Conservation (phyloP, 441 rosid species). For the Croton setiger region DNA sequence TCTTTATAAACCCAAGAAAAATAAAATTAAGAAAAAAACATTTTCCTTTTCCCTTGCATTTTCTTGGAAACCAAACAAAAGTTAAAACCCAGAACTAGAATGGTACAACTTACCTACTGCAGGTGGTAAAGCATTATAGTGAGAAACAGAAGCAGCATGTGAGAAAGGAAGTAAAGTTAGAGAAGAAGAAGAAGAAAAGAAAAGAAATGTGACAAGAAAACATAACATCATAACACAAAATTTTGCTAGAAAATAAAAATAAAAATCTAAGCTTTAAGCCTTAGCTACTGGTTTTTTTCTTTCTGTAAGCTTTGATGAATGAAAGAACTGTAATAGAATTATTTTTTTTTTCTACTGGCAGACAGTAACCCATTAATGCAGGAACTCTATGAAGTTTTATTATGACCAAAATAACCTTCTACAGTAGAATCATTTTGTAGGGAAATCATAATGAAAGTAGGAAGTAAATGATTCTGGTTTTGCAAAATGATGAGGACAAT, state of each 20-base stretch:
- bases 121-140: slow-evolving; percentile 36
- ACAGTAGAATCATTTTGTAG: too few relatives aligned
- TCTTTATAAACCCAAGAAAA: neutral
- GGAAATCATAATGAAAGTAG: neutral
- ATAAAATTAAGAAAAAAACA: neutral
- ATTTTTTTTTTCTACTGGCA: neutral
- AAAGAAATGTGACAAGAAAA: slow-evolving; percentile 22
- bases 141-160: slow-evolving; percentile 43
- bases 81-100: neutral
- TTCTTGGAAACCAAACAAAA: slow-evolving; percentile 28
- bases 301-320: neutral
- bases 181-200: slow-evolving; percentile 25
- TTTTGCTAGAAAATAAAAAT: neutral
- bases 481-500: neutral
- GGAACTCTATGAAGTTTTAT: neutral
- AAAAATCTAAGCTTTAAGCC: neutral
- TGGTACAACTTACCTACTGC: slow-evolving; percentile 32
- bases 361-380: neutral
- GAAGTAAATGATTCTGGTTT: neutral
- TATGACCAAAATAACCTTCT: neutral
- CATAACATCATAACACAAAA: slow-evolving; percentile 21
- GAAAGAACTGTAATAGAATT: neutral
- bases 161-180: slow-evolving; percentile 36
- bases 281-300: neutral
- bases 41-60: slow-evolving; percentile 1